Conservation (phyloP, 257 asterid genomes). For the Capsicum baccatum region DNA sequence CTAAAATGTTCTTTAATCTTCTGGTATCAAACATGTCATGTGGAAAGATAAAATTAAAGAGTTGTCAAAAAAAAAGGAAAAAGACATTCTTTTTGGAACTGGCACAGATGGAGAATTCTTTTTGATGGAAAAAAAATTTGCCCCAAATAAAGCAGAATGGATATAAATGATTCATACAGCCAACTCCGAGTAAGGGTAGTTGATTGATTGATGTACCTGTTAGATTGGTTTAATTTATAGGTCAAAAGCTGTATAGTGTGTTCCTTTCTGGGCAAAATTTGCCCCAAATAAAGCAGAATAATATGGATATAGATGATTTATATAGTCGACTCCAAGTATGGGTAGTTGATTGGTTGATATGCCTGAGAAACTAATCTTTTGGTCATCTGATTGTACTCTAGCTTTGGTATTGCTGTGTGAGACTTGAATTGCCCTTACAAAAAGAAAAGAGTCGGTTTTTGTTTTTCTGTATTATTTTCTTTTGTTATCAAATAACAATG, state of each 20-base stretch:
- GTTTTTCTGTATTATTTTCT: not conserved
- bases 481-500: too few species aligned
- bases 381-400: not conserved
- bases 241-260: too few species aligned
- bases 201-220: too few species aligned
- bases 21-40: not conserved
- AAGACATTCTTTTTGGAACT: too few species aligned
- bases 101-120: too few species aligned
- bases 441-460: not conserved
- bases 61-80: too few species aligned
- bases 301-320: not conserved
- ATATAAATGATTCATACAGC: too few species aligned
- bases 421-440: not conserved
- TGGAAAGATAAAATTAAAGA: not conserved
- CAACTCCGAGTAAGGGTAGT: too few species aligned
- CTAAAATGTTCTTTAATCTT: not conserved
- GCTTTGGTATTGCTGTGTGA: constrained; percentile 14
- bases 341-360: not conserved
- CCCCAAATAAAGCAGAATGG: too few species aligned
- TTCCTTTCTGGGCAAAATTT: not conserved
- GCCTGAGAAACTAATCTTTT: not conserved
- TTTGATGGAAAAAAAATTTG: too few species aligned
- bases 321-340: not conserved
- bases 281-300: not conserved
- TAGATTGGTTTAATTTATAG: too few species aligned